Conservation (phyloP, 2,329 filamentous ascomycete species). For the Lecanicillium sp. region DNA sequence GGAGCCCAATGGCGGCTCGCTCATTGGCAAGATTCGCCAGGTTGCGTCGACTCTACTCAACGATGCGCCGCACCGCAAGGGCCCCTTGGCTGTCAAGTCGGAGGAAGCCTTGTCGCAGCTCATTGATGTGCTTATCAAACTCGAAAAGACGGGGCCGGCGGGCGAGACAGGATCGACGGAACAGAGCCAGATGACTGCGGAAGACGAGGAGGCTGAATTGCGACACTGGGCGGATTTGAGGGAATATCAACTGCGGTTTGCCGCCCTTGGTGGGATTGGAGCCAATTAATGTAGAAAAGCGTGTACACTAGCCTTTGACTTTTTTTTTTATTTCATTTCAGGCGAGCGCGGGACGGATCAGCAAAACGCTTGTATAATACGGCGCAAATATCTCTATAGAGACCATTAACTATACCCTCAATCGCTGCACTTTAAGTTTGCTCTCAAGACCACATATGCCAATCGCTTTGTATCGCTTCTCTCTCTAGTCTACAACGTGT, state of each 20-base stretch:
- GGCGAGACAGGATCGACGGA: constrained; percentile 21
- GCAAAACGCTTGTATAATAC: no score
- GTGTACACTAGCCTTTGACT: no score
- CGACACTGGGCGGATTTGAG: constrained; percentile 71
- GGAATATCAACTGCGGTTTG: constrained; percentile 69
- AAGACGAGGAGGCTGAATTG: constrained; percentile 71
- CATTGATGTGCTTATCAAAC: constrained; percentile 64
- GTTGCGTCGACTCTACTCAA: constrained; percentile 75
- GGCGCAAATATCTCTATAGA: no score
- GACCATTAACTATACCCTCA: no score
- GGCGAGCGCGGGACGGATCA: no score
- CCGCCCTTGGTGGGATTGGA: constrained; percentile 14
- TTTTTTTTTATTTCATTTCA: no score
- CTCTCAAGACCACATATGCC: no score
- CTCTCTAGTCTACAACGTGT: no score
- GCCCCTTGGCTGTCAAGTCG: constrained; percentile 43
- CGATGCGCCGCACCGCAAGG: constrained; percentile 42
- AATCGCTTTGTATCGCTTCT: no score
- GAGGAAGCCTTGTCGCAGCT: constrained; percentile 67
- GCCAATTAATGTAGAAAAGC: no score
- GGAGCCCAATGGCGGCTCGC: constrained; percentile 59
- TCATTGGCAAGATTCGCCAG: constrained; percentile 78
- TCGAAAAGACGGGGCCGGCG: constrained; percentile 55
- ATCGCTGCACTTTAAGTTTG: no score
- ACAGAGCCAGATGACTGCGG: constrained; percentile 32